These are phyloP conservation scores for Cubamyces lactineus DNA, from an alignment of 768 basidiomycete genomes.

Conservation along the genomic window DNA sequence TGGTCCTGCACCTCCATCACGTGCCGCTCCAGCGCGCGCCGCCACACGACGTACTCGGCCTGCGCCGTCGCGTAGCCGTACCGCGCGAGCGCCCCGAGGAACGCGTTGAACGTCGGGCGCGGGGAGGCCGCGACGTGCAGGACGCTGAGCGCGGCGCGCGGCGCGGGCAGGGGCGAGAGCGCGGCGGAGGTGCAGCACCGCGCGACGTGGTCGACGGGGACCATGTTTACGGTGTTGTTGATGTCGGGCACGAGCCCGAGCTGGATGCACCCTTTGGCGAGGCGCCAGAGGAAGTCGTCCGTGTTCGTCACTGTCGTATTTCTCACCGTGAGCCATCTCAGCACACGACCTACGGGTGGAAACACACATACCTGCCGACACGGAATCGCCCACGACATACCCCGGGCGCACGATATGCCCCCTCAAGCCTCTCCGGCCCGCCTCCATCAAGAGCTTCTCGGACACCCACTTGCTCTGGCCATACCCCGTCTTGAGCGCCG, in stretches of 20 bases:
- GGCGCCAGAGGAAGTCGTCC: conserved; percentile 97
- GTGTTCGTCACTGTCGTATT: conserved; percentile 86
- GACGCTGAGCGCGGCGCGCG: conserved; percentile 51
- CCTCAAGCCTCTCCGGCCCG: conserved; percentile 79
- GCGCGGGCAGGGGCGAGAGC: conserved; percentile 53
- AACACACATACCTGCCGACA: conserved; percentile 69
- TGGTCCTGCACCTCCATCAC: conserved; percentile 95
- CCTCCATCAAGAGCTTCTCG: conserved; percentile 92
- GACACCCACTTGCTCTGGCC: conserved; percentile 99
- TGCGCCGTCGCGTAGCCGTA: conserved; percentile 82
- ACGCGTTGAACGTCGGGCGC: conserved; percentile 84
- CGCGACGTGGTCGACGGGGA: conserved; percentile 96
- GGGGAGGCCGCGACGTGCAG: conserved; percentile 88
- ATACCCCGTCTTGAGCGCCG: conserved; percentile 84
- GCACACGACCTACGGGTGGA: background rate
- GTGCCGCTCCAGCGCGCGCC: conserved; percentile 90
- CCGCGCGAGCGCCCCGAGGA: conserved; percentile 69
- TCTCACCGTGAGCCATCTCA: conserved; percentile 6
- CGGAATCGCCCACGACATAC: conserved; percentile 94
- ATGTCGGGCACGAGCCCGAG: conserved; percentile 97
- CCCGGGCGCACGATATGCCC: conserved; percentile 92
- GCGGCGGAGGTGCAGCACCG: conserved; percentile 77
- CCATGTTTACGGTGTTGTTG: conserved; percentile 98
- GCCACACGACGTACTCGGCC: conserved; percentile 92
- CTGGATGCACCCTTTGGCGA: conserved; percentile 98